phyloP scores from a whole-genome alignment of 306 rosid species.

The Heteromeles arbutifolia region DNA sequence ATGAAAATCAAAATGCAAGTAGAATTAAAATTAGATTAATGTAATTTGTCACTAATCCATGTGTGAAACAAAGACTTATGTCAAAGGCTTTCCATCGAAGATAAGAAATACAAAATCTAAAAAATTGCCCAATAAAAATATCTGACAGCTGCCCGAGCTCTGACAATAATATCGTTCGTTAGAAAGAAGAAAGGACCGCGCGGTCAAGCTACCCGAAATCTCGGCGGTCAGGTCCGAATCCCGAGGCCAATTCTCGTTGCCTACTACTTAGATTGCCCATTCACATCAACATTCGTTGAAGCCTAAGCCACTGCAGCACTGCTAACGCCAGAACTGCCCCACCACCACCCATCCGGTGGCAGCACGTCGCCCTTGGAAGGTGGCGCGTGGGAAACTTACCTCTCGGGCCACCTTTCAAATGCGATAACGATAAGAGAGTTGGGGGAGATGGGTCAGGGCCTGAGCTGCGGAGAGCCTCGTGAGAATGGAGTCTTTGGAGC shows the following conservation, averaged over 20 bases:
- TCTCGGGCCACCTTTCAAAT: slow-evolving; percentile 9
- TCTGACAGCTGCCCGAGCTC: slow-evolving; percentile 2
- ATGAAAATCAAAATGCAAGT: background rate
- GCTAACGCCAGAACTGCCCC: background rate
- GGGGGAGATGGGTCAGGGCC: slow-evolving; percentile 68
- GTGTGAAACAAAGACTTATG: background rate
- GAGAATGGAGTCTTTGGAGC: slow-evolving; percentile 49
- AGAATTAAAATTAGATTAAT: background rate
- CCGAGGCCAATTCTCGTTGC: slow-evolving; percentile 19
- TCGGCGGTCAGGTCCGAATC: slow-evolving; percentile 47
- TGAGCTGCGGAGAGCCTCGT: slow-evolving; percentile 45
- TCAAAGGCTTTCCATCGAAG: background rate
- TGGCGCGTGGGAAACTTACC: slow-evolving; percentile 34
- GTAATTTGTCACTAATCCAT: background rate
- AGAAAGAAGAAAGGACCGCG: background rate
- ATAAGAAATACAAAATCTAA: background rate
- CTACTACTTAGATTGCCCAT: background rate
- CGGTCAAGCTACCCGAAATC: slow-evolving; percentile 60
- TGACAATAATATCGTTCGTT: background rate
- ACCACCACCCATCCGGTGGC: background rate
- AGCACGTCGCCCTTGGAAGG: slow-evolving; percentile 17
- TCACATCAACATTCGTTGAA: background rate
- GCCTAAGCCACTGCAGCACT: background rate
- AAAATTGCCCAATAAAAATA: background rate
- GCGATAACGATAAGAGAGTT: slow-evolving; percentile 3